Conservation (phyloP, 805 yeast genomes). For the Kregervanrija pseudodelftensis region DNA sequence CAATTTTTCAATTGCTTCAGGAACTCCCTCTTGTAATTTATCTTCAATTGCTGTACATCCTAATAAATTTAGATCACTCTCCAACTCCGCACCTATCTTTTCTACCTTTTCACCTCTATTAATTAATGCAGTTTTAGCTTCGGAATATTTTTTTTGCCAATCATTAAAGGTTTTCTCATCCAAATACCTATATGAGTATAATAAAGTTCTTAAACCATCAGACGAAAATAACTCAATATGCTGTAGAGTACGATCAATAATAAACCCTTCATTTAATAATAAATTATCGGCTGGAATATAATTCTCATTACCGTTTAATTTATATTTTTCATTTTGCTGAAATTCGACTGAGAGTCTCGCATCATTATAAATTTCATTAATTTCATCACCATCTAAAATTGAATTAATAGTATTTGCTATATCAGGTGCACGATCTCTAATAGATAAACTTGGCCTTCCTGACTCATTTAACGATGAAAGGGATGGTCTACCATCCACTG, state of each 20-base stretch:
- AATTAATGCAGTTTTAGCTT: conserved; percentile 69
- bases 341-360: conserved; percentile 53
- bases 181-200: conserved; percentile 76
- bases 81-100: conserved; percentile 65
- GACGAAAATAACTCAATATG: conserved; percentile 93
- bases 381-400: conserved; percentile 28
- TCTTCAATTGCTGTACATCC: conserved; percentile 99
- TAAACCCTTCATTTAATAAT: conserved; percentile 63
- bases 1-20: conserved; percentile 86
- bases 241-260: conserved; percentile 76
- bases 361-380: conserved; percentile 43
- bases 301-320: conserved; percentile 22
- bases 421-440: conserved; percentile 10
- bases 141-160: conserved; percentile 64
- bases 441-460: conserved; percentile 20
- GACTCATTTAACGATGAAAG: conserved; percentile 1
- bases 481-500: conserved; percentile 2
- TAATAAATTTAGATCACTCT: conserved; percentile 54
- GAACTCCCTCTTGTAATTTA: conserved; percentile 93
- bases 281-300: conserved; percentile 49
- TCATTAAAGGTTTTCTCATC: conserved; percentile 45
- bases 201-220: conserved; percentile 85
- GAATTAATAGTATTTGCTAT: conserved; percentile 14
- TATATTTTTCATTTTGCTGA: conserved; percentile 51
- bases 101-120: conserved; percentile 65